Evolutionary conservation across 2,329 filamentous ascomycete species (phyloP).

Genomic region (Fusarium heterosporum): DNA sequence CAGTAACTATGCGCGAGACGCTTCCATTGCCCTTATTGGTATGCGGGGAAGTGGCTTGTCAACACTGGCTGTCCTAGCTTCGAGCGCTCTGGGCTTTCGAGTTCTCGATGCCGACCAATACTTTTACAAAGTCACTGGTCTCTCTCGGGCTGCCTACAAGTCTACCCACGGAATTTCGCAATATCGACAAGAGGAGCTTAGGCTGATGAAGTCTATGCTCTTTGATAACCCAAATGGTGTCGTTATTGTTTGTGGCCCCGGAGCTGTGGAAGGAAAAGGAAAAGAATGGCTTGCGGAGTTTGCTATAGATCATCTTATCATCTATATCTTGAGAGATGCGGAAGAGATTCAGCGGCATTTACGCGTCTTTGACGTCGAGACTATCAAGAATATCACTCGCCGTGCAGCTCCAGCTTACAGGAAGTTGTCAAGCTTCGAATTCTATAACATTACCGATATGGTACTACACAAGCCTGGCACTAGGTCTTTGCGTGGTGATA

Average conservation of each 20-base stretch:
- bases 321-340: slow-evolving; percentile 5
- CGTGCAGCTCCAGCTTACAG: slow-evolving; percentile 13
- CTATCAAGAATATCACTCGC: background rate
- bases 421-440: slow-evolving; percentile 4
- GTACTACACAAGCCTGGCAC: accelerated
- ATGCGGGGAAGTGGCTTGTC: slow-evolving; percentile 17
- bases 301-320: background rate
- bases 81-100: background rate
- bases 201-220: slow-evolving; percentile 10
- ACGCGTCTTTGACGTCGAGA: background rate
- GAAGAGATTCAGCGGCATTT: slow-evolving; percentile 5
- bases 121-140: background rate
- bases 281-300: slow-evolving; percentile 11
- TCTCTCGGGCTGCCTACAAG: slow-evolving; percentile 3
- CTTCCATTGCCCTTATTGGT: slow-evolving; percentile 5
- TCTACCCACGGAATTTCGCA: background rate
- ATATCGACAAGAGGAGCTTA: slow-evolving; percentile 12
- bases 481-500: background rate
- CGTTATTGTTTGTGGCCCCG: slow-evolving; percentile 10
- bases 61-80: slow-evolving; percentile 6
- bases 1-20: background rate
- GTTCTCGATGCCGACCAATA: slow-evolving; percentile 16
- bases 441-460: slow-evolving; percentile 8
- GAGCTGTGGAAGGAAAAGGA: slow-evolving; percentile 9
- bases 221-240: background rate